Evolutionary conservation across 148 eudicot species (phyloP), one percentile per base, ranked within the genome.

Genomic region (Vaccinium myrtillus): DNA sequence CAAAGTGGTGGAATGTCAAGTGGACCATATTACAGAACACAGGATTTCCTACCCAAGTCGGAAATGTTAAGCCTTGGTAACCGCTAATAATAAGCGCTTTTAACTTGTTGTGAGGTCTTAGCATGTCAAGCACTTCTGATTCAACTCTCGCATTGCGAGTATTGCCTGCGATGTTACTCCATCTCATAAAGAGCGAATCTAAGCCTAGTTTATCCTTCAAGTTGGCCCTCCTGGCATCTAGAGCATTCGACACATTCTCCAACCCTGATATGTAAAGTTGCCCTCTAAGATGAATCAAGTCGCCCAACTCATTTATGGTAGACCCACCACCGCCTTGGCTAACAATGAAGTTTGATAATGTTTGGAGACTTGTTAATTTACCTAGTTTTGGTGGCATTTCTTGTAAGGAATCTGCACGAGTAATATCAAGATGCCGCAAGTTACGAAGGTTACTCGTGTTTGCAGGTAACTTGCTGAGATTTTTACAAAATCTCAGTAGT

Each of bases 341-440:
- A 39, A 87, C 65, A 6, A 81, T 75, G 43, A 87, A 87, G 4
- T 83, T 75, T 4, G 84, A 54, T 18, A 87, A 25, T 1, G 83
- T 83, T 53, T 48, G 81, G 5, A 87, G 81, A 27, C 46, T 54
- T 10, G 6, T 87, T 27, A 87, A 69, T 25, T 54, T 80, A 12
- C 84, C 67, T 0, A 87, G 80, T n/a, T n/a, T 54, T 50, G 11
- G 32, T 2, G 88, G 84, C 86, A 87, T 87, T 59, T 63, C 81
- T 61, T 27, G 56, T 36, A 87, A 53, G 30, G 36, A 39, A 21
- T 56, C 1, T 9, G 80, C 5, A 19, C 65, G 30, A 5, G 13
- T 59, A 8, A 84, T 1, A 3, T 80, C 75, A 53, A 78, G 82
- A 56, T 86, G 84, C 7, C 83, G 82, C 27, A 86, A 49, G 36